phyloP scores from a whole-genome alignment of 2,329 filamentous ascomycete species.

The Pseudocercospora musae region DNA sequence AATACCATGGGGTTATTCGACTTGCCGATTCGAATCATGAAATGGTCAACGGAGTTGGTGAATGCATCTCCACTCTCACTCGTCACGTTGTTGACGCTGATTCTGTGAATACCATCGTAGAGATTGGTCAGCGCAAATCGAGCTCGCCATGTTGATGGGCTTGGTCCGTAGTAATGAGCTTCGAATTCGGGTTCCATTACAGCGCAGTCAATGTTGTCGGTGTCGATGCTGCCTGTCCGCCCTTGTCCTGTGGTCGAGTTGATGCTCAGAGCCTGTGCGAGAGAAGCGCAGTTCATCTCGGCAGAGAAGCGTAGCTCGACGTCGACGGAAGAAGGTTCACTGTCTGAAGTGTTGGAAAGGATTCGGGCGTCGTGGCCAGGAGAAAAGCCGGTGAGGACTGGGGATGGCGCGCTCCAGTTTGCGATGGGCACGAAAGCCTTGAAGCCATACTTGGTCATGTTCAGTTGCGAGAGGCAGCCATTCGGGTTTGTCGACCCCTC shows the following conservation, averaged over 20 bases:
- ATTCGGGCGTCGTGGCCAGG: constrained; percentile 61
- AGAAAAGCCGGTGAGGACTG: constrained; percentile 58
- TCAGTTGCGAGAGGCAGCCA: constrained; percentile 55
- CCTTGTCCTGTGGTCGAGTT: constrained; percentile 53
- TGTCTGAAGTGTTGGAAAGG: constrained; percentile 45
- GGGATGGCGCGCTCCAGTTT: constrained; percentile 50
- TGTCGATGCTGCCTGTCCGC: constrained; percentile 44
- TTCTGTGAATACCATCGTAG: constrained; percentile 58
- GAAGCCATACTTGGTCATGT: constrained; percentile 56
- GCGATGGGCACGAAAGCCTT: constrained; percentile 57
- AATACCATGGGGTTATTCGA: constrained; percentile 59
- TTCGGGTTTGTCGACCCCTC: constrained; percentile 48
- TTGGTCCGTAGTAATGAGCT: constrained; percentile 48
- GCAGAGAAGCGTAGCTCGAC: constrained; percentile 59
- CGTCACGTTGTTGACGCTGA: constrained; percentile 56
- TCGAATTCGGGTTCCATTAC: constrained; percentile 37
- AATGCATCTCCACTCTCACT: constrained; percentile 40
- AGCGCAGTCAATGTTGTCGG: constrained; percentile 46
- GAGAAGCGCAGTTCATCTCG: constrained; percentile 58
- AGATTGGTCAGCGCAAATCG: constrained; percentile 54
- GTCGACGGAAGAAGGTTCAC: constrained; percentile 38
- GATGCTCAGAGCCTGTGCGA: constrained; percentile 51
- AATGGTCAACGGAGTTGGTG: constrained; percentile 57
- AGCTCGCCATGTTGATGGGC: constrained; percentile 55
- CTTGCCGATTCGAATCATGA: constrained; percentile 59